These are phyloP conservation scores for Biscutella laevigata DNA, from an alignment of 441 rosid species.

Conservation along the genomic window DNA sequence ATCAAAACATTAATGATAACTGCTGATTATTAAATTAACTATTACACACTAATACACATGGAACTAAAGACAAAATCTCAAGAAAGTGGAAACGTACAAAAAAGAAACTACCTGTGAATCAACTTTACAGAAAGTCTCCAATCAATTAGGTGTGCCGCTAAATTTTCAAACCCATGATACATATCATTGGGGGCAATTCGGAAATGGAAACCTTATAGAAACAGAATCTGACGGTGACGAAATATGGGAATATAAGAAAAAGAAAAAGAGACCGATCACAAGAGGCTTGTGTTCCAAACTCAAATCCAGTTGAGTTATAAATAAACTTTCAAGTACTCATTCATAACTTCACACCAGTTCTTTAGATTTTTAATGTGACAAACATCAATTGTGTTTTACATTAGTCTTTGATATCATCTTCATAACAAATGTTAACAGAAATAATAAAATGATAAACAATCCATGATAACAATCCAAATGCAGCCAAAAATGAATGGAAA, in stretches of 20 bases:
- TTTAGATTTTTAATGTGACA: background rate
- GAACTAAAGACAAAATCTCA: conserved; percentile 17
- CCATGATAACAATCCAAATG: conserved; percentile 3
- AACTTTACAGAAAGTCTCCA: conserved; percentile 1
- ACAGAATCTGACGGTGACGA: conserved; percentile 21
- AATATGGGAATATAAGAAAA: background rate
- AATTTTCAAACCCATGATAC: background rate
- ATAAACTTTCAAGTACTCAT: background rate
- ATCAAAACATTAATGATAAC: background rate
- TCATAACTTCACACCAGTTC: background rate
- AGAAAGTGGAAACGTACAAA: conserved; percentile 14
- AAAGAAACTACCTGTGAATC: too few species aligned
- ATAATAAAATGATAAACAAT: conserved; percentile 17
- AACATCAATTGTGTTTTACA: too few species aligned
- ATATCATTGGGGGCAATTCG: background rate
- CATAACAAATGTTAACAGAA: conserved; percentile 1
- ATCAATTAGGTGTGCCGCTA: background rate
- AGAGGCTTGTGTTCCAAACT: conserved; percentile 16
- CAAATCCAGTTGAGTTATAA: background rate
- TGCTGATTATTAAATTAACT: too few species aligned
- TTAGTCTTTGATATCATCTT: too few species aligned
- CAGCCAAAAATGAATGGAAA: conserved; percentile 21
- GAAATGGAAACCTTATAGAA: background rate
- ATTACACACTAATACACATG: conserved; percentile 19
- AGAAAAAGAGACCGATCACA: conserved; percentile 5